These are phyloP conservation scores for Alternaria sp. DNA, from an alignment of 2,329 filamentous ascomycete genomes.

Conservation along the genomic window DNA sequence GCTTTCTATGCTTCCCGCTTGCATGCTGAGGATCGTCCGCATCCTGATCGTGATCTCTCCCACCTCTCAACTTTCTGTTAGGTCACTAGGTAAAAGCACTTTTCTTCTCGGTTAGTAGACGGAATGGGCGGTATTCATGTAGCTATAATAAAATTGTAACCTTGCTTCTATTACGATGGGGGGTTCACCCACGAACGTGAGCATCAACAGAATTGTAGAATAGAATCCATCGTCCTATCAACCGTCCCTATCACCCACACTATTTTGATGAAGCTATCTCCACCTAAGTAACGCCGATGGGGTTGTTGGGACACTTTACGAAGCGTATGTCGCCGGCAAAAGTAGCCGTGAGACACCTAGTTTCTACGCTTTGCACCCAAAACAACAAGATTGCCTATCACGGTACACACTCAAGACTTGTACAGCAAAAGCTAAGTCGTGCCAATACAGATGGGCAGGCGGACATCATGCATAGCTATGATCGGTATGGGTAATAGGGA, in stretches of 20 bases:
- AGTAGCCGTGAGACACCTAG: constrained; percentile 12
- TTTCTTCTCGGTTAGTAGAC: not conserved
- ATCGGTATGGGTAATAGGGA: not conserved
- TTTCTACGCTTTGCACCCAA: constrained; percentile 1
- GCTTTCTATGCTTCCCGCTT: constrained; percentile 8
- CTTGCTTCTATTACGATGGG: not conserved
- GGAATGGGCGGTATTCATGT: constrained; percentile 6
- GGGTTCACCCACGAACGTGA: not conserved
- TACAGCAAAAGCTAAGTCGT: not conserved
- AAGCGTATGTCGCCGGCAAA: constrained; percentile 2
- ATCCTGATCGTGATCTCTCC: constrained; percentile 7
- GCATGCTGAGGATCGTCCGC: constrained; percentile 13
- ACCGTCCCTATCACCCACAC: not conserved
- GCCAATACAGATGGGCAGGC: not conserved
- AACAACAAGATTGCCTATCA: constrained; percentile 4
- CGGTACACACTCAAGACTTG: constrained; percentile 2
- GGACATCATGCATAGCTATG: not conserved
- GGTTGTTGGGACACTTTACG: not conserved
- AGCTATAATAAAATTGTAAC: constrained; percentile 14
- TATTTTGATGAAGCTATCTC: not conserved
- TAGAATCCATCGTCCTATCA: not conserved
- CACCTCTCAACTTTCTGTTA: not conserved
- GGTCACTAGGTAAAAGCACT: constrained; percentile 11
- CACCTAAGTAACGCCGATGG: not conserved
- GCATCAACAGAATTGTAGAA: not conserved